Percentiles rank a stretch among this genome's conserved stretches.
phyloP scores from a whole-genome alignment of 1,284 basidiomycete species.

The Boletus sp. region DNA sequence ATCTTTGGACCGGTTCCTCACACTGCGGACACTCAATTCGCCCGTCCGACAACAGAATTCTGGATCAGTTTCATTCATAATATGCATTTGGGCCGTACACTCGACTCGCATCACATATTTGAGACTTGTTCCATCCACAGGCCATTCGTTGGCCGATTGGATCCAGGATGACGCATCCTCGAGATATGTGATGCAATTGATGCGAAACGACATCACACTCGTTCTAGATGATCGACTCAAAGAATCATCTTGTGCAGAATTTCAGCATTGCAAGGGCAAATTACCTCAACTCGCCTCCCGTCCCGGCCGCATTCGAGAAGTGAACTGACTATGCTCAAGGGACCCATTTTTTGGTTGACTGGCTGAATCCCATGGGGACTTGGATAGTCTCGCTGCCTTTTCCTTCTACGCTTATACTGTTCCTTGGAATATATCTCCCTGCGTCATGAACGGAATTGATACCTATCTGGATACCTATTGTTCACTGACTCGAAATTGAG shows the following conservation, averaged over 20 bases:
- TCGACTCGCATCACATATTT: too few species aligned
- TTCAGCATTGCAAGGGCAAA: slow-evolving; percentile 20
- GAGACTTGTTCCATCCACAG: neutral
- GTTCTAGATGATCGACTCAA: slow-evolving; percentile 26
- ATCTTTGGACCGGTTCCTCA: slow-evolving; percentile 27
- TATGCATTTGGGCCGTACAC: slow-evolving; percentile 24
- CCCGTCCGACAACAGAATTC: slow-evolving; percentile 21
- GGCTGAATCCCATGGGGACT: too few species aligned
- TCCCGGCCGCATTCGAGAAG: slow-evolving; percentile 26
- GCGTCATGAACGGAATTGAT: too few species aligned
- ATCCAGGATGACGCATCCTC: slow-evolving; percentile 19
- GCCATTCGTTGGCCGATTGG: slow-evolving; percentile 17
- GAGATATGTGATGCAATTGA: slow-evolving; percentile 23
- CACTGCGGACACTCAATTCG: slow-evolving; percentile 11
- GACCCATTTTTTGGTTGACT: neutral
- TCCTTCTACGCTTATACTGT: too few species aligned
- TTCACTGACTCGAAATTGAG: too few species aligned
- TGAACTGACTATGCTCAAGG: slow-evolving; percentile 4
- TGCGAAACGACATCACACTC: slow-evolving; percentile 27
- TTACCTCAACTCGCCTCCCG: slow-evolving; percentile 23
- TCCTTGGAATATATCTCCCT: too few species aligned
- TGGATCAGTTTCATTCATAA: slow-evolving; percentile 32
- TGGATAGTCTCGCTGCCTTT: too few species aligned
- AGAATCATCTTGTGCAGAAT: too few species aligned
- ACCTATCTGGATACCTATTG: too few species aligned